Base-by-base conservation (phyloP, 83 land plant genomes). In the Larix sibirica region DNA sequence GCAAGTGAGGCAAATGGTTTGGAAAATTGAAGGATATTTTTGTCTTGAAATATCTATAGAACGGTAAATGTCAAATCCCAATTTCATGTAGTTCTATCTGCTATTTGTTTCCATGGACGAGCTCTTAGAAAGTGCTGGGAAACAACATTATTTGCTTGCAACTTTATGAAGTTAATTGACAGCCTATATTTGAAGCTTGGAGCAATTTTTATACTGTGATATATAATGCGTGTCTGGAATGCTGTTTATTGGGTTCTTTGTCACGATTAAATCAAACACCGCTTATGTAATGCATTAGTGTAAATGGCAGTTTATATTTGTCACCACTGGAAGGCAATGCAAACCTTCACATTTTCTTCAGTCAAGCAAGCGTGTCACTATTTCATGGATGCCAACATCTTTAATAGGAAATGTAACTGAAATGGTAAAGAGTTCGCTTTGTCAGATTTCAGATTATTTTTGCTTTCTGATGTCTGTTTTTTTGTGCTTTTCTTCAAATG, bases 1-100 rank as follows among this genome's bases (percentile, higher is more conserved):
- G 24, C 17, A 44, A 58, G 54, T 50, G 60, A 75, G 78, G 33
- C 60, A 47, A 75, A 75, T 75, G 78, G 60, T 31, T 75, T 75
- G 50, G 59, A 75, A 54, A 75, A 47, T 75, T 59, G 54, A 50
- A 42, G 78, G 36, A 50, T 75, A 75, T 12, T 47, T 75, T 23
- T n/a, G 28, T 59, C 36, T 47, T 44, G 47, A 47, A 33, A 50
- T n/a, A n/a, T 23, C 2, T 50, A 9, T 23, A 50, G 78, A 75
- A 23, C 18, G 23, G 23, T 23, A 75, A 50, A 47, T 75, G 18
- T 33, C 50, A 75, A 23, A 23, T 16, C 78, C 47, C 10, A 21
- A 4, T 33, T 75, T 42, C 23, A 47, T 75, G 78, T 6, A 75
- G n/a, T 74, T 8, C 59, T 16, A 23, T 10, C 59, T 47, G 58